Conservation (phyloP, 129 eudicot species). For the Heracleum sosnowskyi region DNA sequence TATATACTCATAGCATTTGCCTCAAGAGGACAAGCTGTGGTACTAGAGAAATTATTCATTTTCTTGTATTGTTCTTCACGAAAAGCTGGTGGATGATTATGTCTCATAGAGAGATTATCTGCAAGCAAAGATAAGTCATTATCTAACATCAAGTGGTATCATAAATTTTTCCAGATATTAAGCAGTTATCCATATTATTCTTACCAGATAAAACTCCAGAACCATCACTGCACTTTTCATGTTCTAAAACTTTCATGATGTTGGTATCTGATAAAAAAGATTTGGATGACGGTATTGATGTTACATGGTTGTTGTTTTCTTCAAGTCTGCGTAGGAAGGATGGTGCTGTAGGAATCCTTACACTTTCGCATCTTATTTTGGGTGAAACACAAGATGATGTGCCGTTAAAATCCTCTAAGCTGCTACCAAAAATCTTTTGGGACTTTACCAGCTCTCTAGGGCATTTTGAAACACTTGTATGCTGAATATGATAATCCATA, state of each 20-base stretch:
- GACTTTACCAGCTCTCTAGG: slow-evolving; percentile 26
- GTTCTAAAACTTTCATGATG: neutral
- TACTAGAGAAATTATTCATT: slow-evolving; percentile 3
- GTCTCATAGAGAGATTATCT: neutral
- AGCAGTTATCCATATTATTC: slow-evolving; percentile 6
- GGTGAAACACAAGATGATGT: slow-evolving; percentile 15
- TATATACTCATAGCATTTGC: neutral
- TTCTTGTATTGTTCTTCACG: neutral
- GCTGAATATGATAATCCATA: slow-evolving; percentile 22
- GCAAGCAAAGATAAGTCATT: neutral
- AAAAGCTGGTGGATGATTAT: neutral
- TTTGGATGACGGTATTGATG: slow-evolving; percentile 20
- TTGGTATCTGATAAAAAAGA: slow-evolving; percentile 25
- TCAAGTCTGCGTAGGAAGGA: slow-evolving; percentile 7
- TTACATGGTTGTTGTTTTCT: slow-evolving; percentile 17
- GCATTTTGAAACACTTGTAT: slow-evolving; percentile 9
- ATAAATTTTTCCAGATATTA: slow-evolving; percentile 13
- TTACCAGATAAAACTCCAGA: slow-evolving; percentile 18
- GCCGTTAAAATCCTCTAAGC: slow-evolving; percentile 2
- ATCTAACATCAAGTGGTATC: slow-evolving; percentile 8
- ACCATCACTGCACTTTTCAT: slow-evolving; percentile 9
- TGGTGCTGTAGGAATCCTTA: slow-evolving; percentile 15
- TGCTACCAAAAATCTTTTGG: slow-evolving; percentile 34
- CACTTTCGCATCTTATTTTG: slow-evolving; percentile 9
- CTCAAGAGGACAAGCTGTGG: neutral